These are phyloP conservation scores for Sodiomyces alkalinus DNA, from an alignment of 2,329 filamentous ascomycete species.

Conservation along the genomic window DNA sequence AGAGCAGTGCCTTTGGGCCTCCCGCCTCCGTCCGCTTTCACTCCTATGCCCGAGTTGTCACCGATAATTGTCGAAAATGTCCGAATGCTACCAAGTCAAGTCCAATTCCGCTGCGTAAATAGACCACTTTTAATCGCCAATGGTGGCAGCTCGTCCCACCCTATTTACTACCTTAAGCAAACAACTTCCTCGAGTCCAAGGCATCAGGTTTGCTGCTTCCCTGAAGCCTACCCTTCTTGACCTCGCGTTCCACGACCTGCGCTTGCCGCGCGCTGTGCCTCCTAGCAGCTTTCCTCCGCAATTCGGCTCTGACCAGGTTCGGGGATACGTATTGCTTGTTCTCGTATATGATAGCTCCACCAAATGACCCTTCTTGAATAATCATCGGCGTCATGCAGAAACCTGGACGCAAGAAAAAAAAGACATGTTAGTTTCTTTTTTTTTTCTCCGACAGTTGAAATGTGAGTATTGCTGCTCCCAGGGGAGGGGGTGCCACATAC, in stretches of 20 bases:
- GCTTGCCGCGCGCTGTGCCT: conserved; percentile 67
- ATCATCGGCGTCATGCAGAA: conserved; percentile 26
- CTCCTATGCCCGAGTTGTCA: too few species aligned
- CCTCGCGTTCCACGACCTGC: conserved; percentile 53
- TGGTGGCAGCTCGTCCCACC: too few species aligned
- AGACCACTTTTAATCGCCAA: too few species aligned
- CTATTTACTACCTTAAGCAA: too few species aligned
- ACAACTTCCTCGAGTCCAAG: conserved; percentile 8
- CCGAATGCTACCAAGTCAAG: too few species aligned
- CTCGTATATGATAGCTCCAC: conserved; percentile 93
- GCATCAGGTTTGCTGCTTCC: too few species aligned
- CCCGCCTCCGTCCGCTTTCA: too few species aligned
- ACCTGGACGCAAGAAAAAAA: not conserved
- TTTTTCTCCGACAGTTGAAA: not conserved
- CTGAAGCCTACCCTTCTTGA: conserved; percentile 66
- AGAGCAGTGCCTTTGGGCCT: too few species aligned
- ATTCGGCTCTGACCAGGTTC: conserved; percentile 79
- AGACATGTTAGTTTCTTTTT: not conserved
- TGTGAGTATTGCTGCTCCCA: not conserved
- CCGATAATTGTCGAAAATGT: too few species aligned
- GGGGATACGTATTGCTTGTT: conserved; percentile 96
- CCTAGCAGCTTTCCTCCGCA: conserved; percentile 60
- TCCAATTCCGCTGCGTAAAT: too few species aligned
- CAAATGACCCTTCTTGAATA: conserved; percentile 88
- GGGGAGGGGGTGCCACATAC: too few species aligned